Evolutionary conservation across 164 flowering plant genomes (phyloP).

Genomic region (Cinnamomum chago): DNA sequence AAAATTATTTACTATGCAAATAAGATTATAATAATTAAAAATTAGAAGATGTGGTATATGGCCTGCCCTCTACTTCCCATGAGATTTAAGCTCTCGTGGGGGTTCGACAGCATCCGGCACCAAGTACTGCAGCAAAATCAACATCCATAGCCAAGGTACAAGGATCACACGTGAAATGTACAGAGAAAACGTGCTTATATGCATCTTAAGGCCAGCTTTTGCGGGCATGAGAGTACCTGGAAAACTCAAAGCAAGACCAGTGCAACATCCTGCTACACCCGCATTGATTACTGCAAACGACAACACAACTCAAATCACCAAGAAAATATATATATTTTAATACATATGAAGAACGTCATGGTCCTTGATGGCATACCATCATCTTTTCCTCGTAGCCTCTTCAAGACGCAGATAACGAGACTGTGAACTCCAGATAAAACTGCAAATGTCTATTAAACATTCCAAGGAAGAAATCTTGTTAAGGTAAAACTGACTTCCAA

Average conservation of each 20-base stretch:
- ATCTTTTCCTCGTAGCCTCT: slow-evolving; percentile 88
- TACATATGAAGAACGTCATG: neutral
- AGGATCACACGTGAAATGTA: neutral
- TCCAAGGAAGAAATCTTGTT: neutral
- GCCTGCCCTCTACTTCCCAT: no score
- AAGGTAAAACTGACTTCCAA: neutral
- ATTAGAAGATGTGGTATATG: no score
- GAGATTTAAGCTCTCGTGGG: no score
- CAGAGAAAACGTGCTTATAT: neutral
- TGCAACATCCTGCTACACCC: slow-evolving; percentile 98
- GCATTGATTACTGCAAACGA: slow-evolving; percentile 63
- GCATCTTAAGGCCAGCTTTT: neutral
- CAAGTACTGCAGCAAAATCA: no score
- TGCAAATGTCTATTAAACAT: slow-evolving; percentile 72
- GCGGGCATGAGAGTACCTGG: slow-evolving; percentile 49
- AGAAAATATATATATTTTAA: neutral
- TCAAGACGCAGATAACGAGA: slow-evolving; percentile 83
- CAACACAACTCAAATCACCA: slow-evolving; percentile 4
- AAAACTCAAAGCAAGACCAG: slow-evolving; percentile 89
- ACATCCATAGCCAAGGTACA: no score
- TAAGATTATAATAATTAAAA: no score
- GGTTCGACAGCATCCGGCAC: no score
- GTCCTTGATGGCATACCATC: slow-evolving; percentile 51
- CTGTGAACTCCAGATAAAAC: slow-evolving; percentile 91
- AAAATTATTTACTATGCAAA: no score